Evolutionary conservation across 768 basidiomycete species (phyloP), one percentile per base, ranked within the genome.

Genomic region (Serpula lacrymans): DNA sequence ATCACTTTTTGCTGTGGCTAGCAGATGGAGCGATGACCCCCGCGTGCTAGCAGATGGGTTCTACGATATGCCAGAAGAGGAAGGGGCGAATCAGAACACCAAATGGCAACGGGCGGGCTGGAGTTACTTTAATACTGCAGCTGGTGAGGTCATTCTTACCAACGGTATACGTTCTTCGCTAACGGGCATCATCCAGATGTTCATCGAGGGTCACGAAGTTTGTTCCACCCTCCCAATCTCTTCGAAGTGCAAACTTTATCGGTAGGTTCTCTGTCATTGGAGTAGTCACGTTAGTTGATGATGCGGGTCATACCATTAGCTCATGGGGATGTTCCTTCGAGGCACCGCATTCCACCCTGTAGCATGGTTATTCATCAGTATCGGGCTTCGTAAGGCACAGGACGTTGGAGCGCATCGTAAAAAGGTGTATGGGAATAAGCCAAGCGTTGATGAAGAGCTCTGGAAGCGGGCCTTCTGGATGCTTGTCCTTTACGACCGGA

Each of bases 391-490:
- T 34, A 86, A 84, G 54, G 77, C 77, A 20, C 75, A 84, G 58
- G 88, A 91, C 48, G 70, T 87, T 3, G 89, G 89, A 18, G 82
- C 81, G 5, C 89, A 92, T 52, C 71, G 81, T 34, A 80, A 69
- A 53, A 78, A 71, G 48, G 68, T 74, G 1, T 84, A 85, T 42
- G 63, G 64, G 3, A 51, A 55, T 5, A 60, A 59, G 46, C 66
- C 73, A 6, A 71, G 64, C 51, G 47, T 72, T 38, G 80, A 85
- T 30, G 74, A 78, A 26, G 86, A 90, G 48, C 67, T 85, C 12
- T 88, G 83, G 77, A 88, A 85, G 55, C 77, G 89, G 20, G 80
- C 80, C 0, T 88, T 89, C 54, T 88, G 84, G 85, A 75, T 70
- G 46, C 69, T 87, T 5, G 68, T 82, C 10, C 65, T 74, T 5